Conservation (phyloP, 768 basidiomycete genomes). For the Leccinum truebloodii region DNA sequence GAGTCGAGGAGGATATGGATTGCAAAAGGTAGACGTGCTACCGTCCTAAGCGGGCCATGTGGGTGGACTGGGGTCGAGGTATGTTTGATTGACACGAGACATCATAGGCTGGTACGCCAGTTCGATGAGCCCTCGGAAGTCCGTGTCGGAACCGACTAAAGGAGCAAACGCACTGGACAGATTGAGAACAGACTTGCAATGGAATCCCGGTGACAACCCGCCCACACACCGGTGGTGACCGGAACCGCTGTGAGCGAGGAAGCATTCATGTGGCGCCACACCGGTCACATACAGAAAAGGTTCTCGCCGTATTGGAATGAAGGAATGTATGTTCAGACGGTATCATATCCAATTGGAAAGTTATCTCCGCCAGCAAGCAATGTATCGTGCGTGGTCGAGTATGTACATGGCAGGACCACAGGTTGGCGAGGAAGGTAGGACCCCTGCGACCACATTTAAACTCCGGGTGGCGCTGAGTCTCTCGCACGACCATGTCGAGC, state of each 20-base stretch:
- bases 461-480: conserved; percentile 25
- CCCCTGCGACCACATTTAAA: conserved; percentile 34
- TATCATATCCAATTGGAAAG: too few species aligned
- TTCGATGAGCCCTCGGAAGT: not conserved
- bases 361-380: not conserved
- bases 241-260: conserved; percentile 17
- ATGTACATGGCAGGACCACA: too few species aligned
- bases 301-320: not conserved
- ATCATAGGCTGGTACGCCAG: not conserved
- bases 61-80: not conserved
- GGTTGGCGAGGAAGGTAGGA: conserved; percentile 14
- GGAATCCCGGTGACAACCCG: not conserved
- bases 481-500: conserved; percentile 2
- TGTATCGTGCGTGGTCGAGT: too few species aligned
- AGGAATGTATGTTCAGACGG: not conserved
- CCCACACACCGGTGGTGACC: conserved; percentile 15
- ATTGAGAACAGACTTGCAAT: not conserved
- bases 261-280: not conserved
- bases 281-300: not conserved
- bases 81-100: not conserved
- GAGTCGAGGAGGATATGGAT: not conserved
- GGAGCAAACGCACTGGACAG: not conserved
- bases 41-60: not conserved
- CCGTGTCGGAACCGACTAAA: not conserved
- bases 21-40: conserved; percentile 3